Evolutionary conservation across 306 rosid species (phyloP).

Genomic region (Vachellia collinsii): DNA sequence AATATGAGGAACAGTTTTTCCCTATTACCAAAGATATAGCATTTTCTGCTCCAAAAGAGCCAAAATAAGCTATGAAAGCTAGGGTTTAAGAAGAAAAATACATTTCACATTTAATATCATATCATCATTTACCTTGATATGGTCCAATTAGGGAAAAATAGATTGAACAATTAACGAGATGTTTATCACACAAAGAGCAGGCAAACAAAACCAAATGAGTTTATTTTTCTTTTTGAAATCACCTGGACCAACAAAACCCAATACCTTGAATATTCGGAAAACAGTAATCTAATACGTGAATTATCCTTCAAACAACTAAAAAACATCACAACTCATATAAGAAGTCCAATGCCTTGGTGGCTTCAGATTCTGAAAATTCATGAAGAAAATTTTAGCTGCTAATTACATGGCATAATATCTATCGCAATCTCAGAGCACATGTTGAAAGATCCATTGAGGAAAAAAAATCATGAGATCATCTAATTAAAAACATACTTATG

Average conservation of each 20-base stretch:
- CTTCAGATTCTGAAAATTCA: too few relatives aligned
- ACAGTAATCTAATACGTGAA: neutral
- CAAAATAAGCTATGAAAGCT: neutral
- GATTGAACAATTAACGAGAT: neutral
- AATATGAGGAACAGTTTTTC: neutral
- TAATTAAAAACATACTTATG: conserved; percentile 8
- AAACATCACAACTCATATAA: too few relatives aligned
- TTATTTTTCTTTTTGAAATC: neutral
- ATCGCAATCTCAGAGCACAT: too few relatives aligned
- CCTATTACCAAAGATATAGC: conserved; percentile 12
- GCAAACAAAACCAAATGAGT: neutral
- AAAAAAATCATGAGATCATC: conserved; percentile 25
- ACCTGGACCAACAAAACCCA: neutral
- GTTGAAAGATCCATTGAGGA: neutral
- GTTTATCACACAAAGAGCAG: neutral
- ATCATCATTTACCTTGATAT: neutral
- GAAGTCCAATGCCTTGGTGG: too few relatives aligned
- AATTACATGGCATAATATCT: too few relatives aligned
- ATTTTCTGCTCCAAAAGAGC: conserved; percentile 10
- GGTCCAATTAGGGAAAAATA: neutral
- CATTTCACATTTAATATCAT: neutral
- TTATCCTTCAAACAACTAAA: conserved; percentile 1
- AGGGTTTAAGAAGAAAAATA: conserved; percentile 7
- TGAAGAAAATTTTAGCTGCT: too few relatives aligned
- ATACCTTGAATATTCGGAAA: neutral